Evolutionary conservation across 1,284 basidiomycete species (phyloP), one percentile per base, ranked within the genome.

Genomic region (Malassezia dermatis): DNA sequence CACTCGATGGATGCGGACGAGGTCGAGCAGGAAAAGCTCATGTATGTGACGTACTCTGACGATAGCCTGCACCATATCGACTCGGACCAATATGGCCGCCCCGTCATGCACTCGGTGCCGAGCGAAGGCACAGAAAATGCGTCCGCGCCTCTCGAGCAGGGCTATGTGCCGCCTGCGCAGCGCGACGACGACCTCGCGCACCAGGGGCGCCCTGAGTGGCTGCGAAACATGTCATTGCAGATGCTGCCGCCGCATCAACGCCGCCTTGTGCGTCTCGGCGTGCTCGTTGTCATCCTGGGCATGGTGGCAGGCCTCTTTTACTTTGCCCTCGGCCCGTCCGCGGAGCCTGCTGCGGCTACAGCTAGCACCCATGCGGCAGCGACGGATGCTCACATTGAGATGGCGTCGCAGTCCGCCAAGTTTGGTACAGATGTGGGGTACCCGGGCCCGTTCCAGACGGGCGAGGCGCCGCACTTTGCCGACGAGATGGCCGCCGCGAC

Each of bases 351-450:
- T 23, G 37, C 32, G 42, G 42, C 42, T 17, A 27, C 58, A 6
- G 62, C 63, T 55, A 48, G 57, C 31, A 62, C 63, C 24, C 58
- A 53, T 45, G 63, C 58, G 3, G 63, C 65, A 46, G 58, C 59
- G 23, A 67, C 62, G 65, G 59, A 62, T 21, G 63, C 27, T 53
- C 11, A 63, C 58, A 23, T 37, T 42, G 54, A 31, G 23, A 48
- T 52, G 0, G 51, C 54, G 28, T 19, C 23, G 17, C 24, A 19
- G 23, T 5, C n/a, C 10, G 21, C 43, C 17, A 56, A 62, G 28
- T 68, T 71, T 48, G 67, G 67, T 48, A 64, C 61, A 23, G 54
- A 64, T 6, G 58, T 67, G 1, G 71, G 69, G 1, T 66, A 64
- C 52, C 70, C 69, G 3, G 71, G 71, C n/a, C 53, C 58, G 48